Evolutionary conservation across 2,329 filamentous ascomycete species (phyloP).

Genomic region (Xylaria hypoxylon): DNA sequence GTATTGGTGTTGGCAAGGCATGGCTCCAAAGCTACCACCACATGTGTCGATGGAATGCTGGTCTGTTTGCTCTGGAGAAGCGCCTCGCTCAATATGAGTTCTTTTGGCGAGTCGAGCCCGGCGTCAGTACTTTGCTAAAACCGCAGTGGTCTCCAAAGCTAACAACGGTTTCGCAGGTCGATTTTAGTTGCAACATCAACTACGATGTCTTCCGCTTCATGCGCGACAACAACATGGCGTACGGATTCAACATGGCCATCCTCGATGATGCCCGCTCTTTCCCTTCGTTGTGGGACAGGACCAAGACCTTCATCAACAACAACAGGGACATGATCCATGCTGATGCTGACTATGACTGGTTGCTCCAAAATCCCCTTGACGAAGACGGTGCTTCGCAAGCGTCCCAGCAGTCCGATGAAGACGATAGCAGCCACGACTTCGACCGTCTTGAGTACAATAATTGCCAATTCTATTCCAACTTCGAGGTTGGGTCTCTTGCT

Average conservation of each 20-base stretch:
- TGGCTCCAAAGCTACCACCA: constrained; percentile 76
- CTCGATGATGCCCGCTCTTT: constrained; percentile 59
- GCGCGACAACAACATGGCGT: constrained; percentile 84
- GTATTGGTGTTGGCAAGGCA: constrained; percentile 75
- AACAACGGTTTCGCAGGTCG: constrained; percentile 56
- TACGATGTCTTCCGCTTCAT: constrained; percentile 91
- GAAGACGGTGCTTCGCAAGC: constrained; percentile 21
- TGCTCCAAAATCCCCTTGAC: constrained; percentile 53
- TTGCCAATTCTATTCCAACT: constrained; percentile 64
- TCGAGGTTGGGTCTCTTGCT: constrained; percentile 64
- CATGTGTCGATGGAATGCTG: constrained; percentile 86
- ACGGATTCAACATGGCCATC: constrained; percentile 70
- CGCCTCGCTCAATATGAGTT: constrained; percentile 71
- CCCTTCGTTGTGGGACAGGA: constrained; percentile 59
- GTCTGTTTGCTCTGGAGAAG: constrained; percentile 82
- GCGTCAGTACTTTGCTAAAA: constrained; percentile 57
- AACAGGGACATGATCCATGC: constrained; percentile 59
- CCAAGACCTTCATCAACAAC: constrained; percentile 59
- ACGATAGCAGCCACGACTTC: constrained; percentile 29
- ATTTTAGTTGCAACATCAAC: constrained; percentile 71
- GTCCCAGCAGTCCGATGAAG: constrained; percentile 8
- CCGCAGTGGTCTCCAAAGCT: constrained; percentile 10
- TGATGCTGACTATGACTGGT: constrained; percentile 63
- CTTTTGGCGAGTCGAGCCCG: constrained; percentile 71
- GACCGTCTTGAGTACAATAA: constrained; percentile 59